A percentile compares a stretch with the other conserved stretches of the same genome.
Evolutionary conservation across 768 basidiomycete genomes (phyloP).

Genomic region (Leucosporidium scottii): DNA sequence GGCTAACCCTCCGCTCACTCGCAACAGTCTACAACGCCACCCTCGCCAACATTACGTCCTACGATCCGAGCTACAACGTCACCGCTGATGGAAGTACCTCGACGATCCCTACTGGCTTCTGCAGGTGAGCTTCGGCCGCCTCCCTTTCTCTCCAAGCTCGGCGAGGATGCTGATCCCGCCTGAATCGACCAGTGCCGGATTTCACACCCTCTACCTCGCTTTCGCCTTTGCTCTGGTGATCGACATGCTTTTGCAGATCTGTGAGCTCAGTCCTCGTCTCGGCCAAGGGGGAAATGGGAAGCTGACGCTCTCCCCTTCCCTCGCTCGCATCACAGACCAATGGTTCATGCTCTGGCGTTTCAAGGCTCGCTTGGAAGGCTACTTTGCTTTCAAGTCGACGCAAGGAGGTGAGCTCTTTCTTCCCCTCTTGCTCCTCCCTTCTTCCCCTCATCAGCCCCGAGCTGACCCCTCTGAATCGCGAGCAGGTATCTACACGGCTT

Average conservation of each 20-base stretch:
- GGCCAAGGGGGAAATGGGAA: no score
- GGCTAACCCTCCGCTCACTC: background rate
- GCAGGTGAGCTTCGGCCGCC: no score
- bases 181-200: constrained; percentile 7
- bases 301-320: no score
- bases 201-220: constrained; percentile 26
- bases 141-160: no score
- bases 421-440: background rate
- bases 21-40: constrained; percentile 16
- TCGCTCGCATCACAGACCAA: background rate
- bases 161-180: no score
- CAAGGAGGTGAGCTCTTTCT: background rate
- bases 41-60: background rate
- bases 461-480: background rate
- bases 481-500: background rate
- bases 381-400: constrained; percentile 1
- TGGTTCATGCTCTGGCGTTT: constrained; percentile 24
- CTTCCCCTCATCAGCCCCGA: background rate
- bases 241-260: constrained; percentile 19
- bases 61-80: background rate
- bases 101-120: constrained; percentile 15
- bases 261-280: background rate
- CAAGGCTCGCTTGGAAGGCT: constrained; percentile 13
- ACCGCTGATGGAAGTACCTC: background rate
- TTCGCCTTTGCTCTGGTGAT: constrained; percentile 19